Percentiles rank a stretch among this genome's conserved stretches.
Evolutionary conservation across 768 basidiomycete genomes (phyloP).

Genomic region (Trametes cubensis): DNA sequence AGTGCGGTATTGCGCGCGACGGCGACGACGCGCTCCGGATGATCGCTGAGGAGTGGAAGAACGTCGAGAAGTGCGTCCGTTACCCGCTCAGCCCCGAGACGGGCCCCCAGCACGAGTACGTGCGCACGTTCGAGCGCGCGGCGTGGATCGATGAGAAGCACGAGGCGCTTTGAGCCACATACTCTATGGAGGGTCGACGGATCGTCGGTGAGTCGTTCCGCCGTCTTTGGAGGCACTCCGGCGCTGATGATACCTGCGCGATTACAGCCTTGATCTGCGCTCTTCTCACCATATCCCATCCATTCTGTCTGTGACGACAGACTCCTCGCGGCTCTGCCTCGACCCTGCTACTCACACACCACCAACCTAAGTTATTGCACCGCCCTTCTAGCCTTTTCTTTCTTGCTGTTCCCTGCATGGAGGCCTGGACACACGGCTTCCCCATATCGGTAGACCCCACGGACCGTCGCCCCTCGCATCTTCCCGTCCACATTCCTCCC

Average conservation of each 20-base stretch:
- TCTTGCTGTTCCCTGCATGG: background rate
- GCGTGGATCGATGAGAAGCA: constrained; percentile 28
- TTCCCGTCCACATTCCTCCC: background rate
- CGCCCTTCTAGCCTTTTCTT: no score
- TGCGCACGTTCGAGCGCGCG: constrained; percentile 52
- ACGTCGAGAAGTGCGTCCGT: constrained; percentile 74
- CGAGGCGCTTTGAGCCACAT: constrained; percentile 15
- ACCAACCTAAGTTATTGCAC: background rate
- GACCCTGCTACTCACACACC: background rate
- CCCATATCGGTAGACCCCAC: constrained; percentile 4
- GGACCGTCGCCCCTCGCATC: background rate
- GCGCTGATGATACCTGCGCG: no score
- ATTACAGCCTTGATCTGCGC: no score
- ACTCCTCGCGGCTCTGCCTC: background rate
- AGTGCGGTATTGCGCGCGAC: constrained; percentile 60
- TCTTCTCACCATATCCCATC: no score
- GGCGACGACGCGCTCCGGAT: constrained; percentile 66
- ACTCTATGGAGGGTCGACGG: background rate
- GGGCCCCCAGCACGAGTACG: constrained; percentile 76
- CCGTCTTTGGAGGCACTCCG: background rate
- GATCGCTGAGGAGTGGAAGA: constrained; percentile 71
- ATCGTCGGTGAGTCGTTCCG: constrained; percentile 16
- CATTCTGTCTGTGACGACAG: background rate
- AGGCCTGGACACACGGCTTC: background rate
- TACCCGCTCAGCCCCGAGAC: constrained; percentile 82